Conservation (phyloP, 148 eudicot species). For the Fallopia convolvulus region DNA sequence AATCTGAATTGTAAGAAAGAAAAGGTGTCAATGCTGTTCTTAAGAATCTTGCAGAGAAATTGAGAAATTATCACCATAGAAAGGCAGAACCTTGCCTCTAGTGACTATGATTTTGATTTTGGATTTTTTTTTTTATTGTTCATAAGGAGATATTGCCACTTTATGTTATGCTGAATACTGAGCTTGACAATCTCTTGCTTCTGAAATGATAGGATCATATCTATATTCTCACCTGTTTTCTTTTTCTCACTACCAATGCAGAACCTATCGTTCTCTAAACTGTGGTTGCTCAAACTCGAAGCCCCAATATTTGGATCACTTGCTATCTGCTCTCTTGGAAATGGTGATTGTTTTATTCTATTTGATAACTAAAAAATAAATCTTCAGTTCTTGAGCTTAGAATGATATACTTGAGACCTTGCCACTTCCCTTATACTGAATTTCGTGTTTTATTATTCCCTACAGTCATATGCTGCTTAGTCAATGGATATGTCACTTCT, state of each 20-base stretch:
- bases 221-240: background rate
- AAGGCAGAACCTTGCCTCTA: background rate
- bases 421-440: background rate
- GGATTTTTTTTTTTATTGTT: too few relatives aligned
- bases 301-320: conserved; percentile 86
- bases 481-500: background rate
- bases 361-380: background rate
- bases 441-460: background rate
- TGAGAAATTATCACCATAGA: background rate
- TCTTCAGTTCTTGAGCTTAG: background rate
- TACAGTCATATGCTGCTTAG: conserved; percentile 5
- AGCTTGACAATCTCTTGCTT: conserved; percentile 1
- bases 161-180: background rate
- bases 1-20: background rate
- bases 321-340: conserved; percentile 21
- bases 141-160: background rate
- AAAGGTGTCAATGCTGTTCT: background rate
- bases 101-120: background rate
- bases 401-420: background rate
- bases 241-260: conserved; percentile 14
- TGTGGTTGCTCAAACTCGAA: conserved; percentile 62
- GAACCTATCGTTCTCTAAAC: conserved; percentile 33
- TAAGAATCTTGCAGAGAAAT: background rate
- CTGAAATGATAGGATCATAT: background rate
- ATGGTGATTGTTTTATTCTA: background rate